phyloP scores from a whole-genome alignment of 1,284 basidiomycete genomes.

The Malassezia globosa region DNA sequence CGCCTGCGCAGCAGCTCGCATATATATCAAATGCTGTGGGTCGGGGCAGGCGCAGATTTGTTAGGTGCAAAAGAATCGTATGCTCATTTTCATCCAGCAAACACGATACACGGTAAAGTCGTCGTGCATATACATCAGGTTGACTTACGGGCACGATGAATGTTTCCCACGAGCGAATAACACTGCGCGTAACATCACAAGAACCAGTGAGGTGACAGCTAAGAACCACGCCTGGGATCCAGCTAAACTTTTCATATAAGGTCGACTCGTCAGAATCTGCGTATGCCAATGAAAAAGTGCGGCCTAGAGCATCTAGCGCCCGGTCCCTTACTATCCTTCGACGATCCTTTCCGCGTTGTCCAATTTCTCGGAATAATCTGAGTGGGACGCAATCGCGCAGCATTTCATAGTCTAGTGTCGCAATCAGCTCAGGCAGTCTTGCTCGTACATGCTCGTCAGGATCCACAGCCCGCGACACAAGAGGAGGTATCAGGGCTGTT shows the following conservation, averaged over 20 bases:
- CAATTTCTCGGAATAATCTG: conserved; percentile 57
- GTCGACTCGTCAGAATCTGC: conserved; percentile 65
- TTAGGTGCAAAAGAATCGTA: conserved; percentile 56
- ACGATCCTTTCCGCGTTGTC: conserved; percentile 69
- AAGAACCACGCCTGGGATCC: conserved; percentile 77
- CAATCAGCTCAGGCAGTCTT: conserved; percentile 69
- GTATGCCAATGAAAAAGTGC: conserved; percentile 69
- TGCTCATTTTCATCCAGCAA: conserved; percentile 54
- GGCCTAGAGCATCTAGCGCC: conserved; percentile 66
- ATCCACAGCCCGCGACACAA: conserved; percentile 51
- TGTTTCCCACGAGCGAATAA: conserved; percentile 54
- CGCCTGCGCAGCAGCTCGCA: conserved; percentile 51
- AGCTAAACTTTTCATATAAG: conserved; percentile 61
- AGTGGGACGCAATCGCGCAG: conserved; percentile 68
- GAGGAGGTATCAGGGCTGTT: conserved; percentile 10
- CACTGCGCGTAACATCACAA: conserved; percentile 53
- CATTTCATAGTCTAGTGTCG: conserved; percentile 78
- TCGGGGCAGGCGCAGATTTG: conserved; percentile 42
- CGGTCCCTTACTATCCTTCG: conserved; percentile 73
- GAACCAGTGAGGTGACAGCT: conserved; percentile 41
- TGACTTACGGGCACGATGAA: conserved; percentile 63
- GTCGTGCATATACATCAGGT: conserved; percentile 73
- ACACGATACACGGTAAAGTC: conserved; percentile 63
- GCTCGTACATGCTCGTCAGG: conserved; percentile 83
- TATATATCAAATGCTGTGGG: conserved; percentile 23